Conservation (phyloP, 768 basidiomycete species). For the Amanita jacksonii region DNA sequence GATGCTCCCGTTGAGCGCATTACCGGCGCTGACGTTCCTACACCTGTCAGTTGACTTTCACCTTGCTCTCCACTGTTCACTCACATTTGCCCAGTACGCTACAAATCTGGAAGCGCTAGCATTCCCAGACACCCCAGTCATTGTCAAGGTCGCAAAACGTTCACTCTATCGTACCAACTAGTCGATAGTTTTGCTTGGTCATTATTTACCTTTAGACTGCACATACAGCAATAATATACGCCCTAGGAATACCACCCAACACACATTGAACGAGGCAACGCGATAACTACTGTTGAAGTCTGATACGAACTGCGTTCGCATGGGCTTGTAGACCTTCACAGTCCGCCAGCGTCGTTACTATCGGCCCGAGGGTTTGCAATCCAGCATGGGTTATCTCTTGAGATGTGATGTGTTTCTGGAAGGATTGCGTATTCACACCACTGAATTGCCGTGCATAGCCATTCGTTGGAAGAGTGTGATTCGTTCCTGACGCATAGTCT, state of each 20-base stretch:
- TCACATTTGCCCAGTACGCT: constrained; percentile 56
- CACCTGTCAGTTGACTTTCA: constrained; percentile 57
- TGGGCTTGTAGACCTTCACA: constrained; percentile 94
- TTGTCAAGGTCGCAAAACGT: constrained; percentile 93
- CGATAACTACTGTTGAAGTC: constrained; percentile 30
- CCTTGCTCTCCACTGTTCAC: neutral
- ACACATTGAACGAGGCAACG: neutral
- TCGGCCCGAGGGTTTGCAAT: constrained; percentile 69
- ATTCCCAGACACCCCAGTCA: constrained; percentile 88
- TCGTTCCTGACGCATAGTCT: constrained; percentile 98
- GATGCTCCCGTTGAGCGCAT: constrained; percentile 97
- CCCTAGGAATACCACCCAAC: constrained; percentile 4
- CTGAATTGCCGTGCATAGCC: constrained; percentile 98
- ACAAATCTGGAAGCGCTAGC: constrained; percentile 79
- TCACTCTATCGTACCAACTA: constrained; percentile 84
- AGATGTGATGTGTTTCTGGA: constrained; percentile 98
- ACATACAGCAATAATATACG: constrained; percentile 3
- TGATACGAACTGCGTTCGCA: constrained; percentile 90
- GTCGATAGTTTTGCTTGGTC: constrained; percentile 14
- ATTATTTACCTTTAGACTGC: constrained; percentile 7
- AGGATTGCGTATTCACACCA: constrained; percentile 92
- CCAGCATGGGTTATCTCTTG: constrained; percentile 84
- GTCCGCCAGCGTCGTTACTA: constrained; percentile 84
- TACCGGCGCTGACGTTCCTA: constrained; percentile 96
- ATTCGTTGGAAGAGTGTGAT: constrained; percentile 94